These are phyloP conservation scores for Plasmodium cynomolgi DNA, from an alignment of 169 alveolate genomes.

Conservation along the genomic window DNA sequence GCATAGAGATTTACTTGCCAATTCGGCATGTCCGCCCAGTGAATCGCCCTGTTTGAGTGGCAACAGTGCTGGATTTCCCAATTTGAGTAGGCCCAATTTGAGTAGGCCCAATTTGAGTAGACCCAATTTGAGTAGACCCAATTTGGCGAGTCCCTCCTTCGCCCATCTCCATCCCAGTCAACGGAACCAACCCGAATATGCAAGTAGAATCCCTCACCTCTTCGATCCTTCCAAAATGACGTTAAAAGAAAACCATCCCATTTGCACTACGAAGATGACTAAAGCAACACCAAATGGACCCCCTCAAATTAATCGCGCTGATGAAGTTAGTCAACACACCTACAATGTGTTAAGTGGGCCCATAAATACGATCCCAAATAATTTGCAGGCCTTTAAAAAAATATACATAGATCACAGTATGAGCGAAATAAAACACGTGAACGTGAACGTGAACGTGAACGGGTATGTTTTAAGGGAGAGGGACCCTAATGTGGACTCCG, in stretches of 20 bases:
- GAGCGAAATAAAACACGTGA: not conserved
- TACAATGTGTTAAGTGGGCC: not conserved
- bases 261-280: not conserved
- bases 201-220: not conserved
- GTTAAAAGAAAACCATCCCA: not conserved
- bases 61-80: not conserved
- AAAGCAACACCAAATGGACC: not conserved
- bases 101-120: not conserved
- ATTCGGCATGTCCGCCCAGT: not conserved
- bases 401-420: slow-evolving; percentile 19
- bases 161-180: not conserved
- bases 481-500: not conserved
- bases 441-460: not conserved
- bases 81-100: not conserved
- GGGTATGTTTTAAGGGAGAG: not conserved
- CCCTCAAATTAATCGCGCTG: not conserved
- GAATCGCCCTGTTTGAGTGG: not conserved
- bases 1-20: not conserved
- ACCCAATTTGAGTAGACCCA: not conserved
- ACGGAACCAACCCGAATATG: not conserved
- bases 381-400: not conserved
- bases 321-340: not conserved
- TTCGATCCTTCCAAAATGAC: not conserved
- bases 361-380: not conserved
- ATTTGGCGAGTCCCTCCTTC: not conserved